Evolutionary conservation across 2,329 filamentous ascomycete genomes (phyloP).

Genomic region (Pseudogymnoascus sp.): DNA sequence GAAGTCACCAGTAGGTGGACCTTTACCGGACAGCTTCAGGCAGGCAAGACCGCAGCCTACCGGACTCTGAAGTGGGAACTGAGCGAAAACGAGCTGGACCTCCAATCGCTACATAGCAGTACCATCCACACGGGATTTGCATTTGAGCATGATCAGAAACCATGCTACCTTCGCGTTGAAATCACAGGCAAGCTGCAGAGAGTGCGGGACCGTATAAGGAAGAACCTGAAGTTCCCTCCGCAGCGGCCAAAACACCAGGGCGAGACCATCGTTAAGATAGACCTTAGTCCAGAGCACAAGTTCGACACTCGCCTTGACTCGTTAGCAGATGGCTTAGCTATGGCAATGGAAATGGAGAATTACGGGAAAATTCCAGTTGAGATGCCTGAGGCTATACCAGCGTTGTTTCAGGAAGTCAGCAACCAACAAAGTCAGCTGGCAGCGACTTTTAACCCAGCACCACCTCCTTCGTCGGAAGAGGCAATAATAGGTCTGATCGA

Average conservation of each 20-base stretch:
- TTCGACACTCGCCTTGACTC: constrained; percentile 8
- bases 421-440: not conserved
- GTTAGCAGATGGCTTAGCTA: constrained; percentile 6
- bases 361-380: constrained; percentile 4
- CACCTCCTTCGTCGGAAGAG: not conserved
- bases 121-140: constrained; percentile 7
- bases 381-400: constrained; percentile 5
- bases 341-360: constrained; percentile 11
- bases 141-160: not conserved
- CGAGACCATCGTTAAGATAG: not conserved
- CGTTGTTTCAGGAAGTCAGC: not conserved
- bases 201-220: not conserved
- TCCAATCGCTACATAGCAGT: constrained; percentile 6
- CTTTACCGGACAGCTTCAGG: not conserved
- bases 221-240: not conserved
- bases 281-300: not conserved
- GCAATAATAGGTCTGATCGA: not conserved
- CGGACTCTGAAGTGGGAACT: constrained; percentile 12
- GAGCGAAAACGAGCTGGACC: constrained; percentile 10
- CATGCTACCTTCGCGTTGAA: not conserved
- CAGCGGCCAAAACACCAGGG: not conserved
- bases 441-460: not conserved
- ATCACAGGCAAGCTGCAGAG: not conserved
- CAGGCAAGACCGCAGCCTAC: not conserved
- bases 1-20: not conserved